Percentiles rank a stretch among this genome's conserved stretches.
Evolutionary conservation across 331 rosid species (phyloP).

Genomic region (Malus hybrid): DNA sequence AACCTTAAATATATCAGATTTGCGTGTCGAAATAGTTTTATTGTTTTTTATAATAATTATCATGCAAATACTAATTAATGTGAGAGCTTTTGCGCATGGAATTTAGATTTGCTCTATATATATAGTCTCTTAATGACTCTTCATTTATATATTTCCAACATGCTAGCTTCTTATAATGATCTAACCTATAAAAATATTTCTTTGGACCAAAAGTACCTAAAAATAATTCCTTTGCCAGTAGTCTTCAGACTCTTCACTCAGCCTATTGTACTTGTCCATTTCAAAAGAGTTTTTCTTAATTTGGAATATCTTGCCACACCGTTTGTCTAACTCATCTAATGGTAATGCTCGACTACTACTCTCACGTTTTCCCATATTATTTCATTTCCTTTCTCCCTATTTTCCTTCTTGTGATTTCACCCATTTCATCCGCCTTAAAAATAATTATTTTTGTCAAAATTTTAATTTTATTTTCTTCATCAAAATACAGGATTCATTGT

Average conservation of each 20-base stretch:
- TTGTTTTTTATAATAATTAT: background rate
- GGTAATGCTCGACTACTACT: background rate
- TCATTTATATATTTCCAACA: background rate
- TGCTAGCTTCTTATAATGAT: background rate
- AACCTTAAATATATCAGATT: no score
- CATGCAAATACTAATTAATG: background rate
- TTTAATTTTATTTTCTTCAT: background rate
- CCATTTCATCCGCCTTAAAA: background rate
- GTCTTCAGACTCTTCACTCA: no score
- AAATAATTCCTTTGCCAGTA: background rate
- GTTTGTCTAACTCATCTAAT: background rate
- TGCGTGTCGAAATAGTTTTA: background rate
- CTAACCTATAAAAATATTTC: background rate
- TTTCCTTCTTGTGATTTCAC: background rate
- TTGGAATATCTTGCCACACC: background rate
- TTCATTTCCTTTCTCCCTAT: background rate
- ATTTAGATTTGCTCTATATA: no score
- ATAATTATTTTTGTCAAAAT: background rate
- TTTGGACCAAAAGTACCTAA: background rate
- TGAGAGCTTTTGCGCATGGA: background rate
- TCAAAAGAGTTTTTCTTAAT: background rate
- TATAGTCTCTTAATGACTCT: background rate
- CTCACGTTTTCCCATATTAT: no score
- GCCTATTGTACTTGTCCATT: background rate
- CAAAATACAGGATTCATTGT: background rate